Evolutionary conservation across 2,329 filamentous ascomycete genomes (phyloP), one percentile per base, ranked within the genome.

Genomic region (Amauroascus verrucosus): DNA sequence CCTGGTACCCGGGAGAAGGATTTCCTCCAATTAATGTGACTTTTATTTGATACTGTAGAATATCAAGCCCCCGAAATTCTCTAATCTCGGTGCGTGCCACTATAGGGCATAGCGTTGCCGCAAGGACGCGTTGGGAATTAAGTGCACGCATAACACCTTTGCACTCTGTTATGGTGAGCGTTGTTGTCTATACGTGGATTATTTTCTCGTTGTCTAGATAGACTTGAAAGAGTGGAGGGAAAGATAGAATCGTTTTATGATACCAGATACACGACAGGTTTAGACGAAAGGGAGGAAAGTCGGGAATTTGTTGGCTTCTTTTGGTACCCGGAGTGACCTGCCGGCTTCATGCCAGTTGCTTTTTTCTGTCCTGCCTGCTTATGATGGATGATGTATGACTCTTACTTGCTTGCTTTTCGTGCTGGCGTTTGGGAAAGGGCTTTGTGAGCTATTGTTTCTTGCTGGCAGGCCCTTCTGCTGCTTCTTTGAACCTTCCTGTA

Each of bases 1-100:
- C 44, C 57, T 72, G 28, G 70, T 74, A 38, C 72, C 71, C 32
- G 66, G 69, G 40, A 67, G 65, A 49, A 70, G 68, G 57, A 61
- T 65, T 48, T 66, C 64, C 54, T 53, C 56, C 49, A 47, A 52
- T 40, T 56, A 51, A 35, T 40, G 41, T 9, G n/a, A 24, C 20
- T 50, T 50, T 22, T 9, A 11, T 26, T 44, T 32, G 14, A 32
- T 44, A 38, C 14, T 43, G 44, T 9, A 3, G 9, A 38, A 33
- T 13, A 6, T 3, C 14, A 13, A 13, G 16, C 30, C 37, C 28
- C 6, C 16, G n/a, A 35, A 26, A 41, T 33, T 55, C 45, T 44
- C 18, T 8, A 6, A 28, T 16, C 16, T 28, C 14, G 18, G 16
- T 45, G 48, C 56, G 49, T 54, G 56, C 54, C 57, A 49, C 41